Percentiles rank a stretch among this genome's conserved stretches.
Evolutionary conservation across 129 eudicot species (phyloP).

Genomic region (Escallonia rubra): DNA sequence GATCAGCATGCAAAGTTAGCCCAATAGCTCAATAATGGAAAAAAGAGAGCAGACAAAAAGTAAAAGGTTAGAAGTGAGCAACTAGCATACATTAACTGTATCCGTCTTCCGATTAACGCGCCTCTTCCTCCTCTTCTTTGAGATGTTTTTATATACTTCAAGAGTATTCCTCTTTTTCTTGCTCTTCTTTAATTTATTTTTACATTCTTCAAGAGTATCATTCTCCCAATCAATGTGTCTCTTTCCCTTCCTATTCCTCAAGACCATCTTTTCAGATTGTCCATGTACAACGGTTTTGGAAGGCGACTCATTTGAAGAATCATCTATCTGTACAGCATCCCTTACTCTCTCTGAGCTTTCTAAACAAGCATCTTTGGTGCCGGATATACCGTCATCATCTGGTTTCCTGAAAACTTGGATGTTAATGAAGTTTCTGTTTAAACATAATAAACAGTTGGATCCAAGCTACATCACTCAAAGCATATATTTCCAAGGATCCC

Average conservation of each 20-base stretch:
- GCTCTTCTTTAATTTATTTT: too few relatives aligned
- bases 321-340: constrained; percentile 34
- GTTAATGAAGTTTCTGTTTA: neutral
- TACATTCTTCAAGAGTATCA: too few relatives aligned
- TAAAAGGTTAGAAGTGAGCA: constrained; percentile 2
- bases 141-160: neutral
- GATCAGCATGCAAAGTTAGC: neutral
- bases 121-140: constrained; percentile 32
- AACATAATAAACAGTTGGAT: neutral
- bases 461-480: neutral
- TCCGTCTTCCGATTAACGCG: constrained; percentile 7
- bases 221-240: too few relatives aligned
- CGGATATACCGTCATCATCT: constrained; percentile 18
- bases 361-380: constrained; percentile 15
- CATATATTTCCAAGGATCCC: neutral
- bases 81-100: constrained; percentile 26
- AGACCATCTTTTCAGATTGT: constrained; percentile 3
- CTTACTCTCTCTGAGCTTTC: constrained; percentile 19
- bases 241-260: too few relatives aligned
- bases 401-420: constrained; percentile 16
- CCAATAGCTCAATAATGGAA: neutral
- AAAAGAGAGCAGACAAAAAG: neutral
- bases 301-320: constrained; percentile 16
- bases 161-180: too few relatives aligned
- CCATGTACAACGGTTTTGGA: constrained; percentile 9